Percentiles rank a stretch among this genome's conserved stretches.
Conservation (phyloP, 441 rosid species). For the Aleurites moluccanus region DNA sequence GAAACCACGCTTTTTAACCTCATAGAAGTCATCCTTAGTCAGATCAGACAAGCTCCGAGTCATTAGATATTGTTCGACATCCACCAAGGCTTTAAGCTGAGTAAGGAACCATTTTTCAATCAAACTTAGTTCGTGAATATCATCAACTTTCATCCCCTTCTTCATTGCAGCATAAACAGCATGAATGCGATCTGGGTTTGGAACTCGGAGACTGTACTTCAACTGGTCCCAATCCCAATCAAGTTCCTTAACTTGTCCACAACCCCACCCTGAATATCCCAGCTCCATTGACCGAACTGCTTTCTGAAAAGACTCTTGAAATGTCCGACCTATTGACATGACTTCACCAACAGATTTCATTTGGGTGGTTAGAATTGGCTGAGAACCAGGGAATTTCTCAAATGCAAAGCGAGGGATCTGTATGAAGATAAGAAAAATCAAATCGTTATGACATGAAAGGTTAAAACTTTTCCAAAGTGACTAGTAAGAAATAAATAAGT, state of each 20-base stretch:
- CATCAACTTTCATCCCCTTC: slow-evolving; percentile 92
- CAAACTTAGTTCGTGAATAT: slow-evolving; percentile 67
- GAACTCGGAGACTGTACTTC: slow-evolving; percentile 84
- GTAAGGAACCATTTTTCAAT: slow-evolving; percentile 96
- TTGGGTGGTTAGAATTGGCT: slow-evolving; percentile 85
- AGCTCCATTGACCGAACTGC: slow-evolving; percentile 81
- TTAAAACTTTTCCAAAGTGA: neutral
- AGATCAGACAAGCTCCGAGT: slow-evolving; percentile 53
- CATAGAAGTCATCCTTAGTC: slow-evolving; percentile 78
- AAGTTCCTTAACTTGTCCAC: slow-evolving; percentile 71
- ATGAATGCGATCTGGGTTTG: slow-evolving; percentile 82
- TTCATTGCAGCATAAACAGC: slow-evolving; percentile 96
- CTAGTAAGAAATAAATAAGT: neutral
- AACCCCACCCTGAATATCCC: slow-evolving; percentile 94
- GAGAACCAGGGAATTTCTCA: slow-evolving; percentile 98
- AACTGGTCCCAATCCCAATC: slow-evolving; percentile 89
- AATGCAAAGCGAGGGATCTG: slow-evolving; percentile 96
- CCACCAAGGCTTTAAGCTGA: slow-evolving; percentile 87
- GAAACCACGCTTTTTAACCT: slow-evolving; percentile 80
- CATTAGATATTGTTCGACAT: slow-evolving; percentile 81
- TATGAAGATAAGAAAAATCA: slow-evolving; percentile 21
- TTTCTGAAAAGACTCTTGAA: slow-evolving; percentile 96
- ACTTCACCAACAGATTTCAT: slow-evolving; percentile 98
- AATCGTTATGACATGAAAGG: slow-evolving; percentile 2
- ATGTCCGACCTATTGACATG: slow-evolving; percentile 92